phyloP scores from a whole-genome alignment of 129 eudicot species.

The Escallonia herrerae region DNA sequence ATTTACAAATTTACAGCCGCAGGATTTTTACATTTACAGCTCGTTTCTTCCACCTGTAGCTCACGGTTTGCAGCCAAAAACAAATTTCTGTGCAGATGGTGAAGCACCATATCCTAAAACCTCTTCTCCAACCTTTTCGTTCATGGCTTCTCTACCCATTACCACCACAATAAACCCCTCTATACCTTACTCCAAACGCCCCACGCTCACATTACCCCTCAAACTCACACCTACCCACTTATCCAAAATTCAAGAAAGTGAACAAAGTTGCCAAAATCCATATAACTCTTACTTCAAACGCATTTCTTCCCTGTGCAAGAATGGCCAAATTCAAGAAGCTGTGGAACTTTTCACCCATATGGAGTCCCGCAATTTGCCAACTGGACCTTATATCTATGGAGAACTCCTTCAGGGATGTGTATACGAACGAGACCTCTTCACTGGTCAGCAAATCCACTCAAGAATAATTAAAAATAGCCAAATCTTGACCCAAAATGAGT shows the following conservation, averaged over 20 bases:
- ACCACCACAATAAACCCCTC: constrained; percentile 10
- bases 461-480: constrained; percentile 46
- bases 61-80: no score
- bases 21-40: no score
- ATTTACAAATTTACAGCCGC: no score
- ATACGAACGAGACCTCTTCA: constrained; percentile 31
- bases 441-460: constrained; percentile 77
- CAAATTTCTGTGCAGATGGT: no score
- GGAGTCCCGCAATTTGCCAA: constrained; percentile 20
- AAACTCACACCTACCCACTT: constrained; percentile 18
- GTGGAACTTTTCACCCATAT: constrained; percentile 32
- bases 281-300: constrained; percentile 29
- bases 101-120: background rate
- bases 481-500: constrained; percentile 37
- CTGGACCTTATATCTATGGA: constrained; percentile 44
- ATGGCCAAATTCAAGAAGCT: constrained; percentile 41
- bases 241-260: constrained; percentile 12
- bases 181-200: constrained; percentile 4
- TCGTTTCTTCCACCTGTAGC: no score
- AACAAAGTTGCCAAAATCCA: constrained; percentile 14
- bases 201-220: constrained; percentile 9
- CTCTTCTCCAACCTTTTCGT: background rate
- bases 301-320: constrained; percentile 36
- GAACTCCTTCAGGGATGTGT: constrained; percentile 70
- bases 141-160: constrained; percentile 39